Percentiles rank a stretch among this genome's conserved stretches.
These are phyloP conservation scores for Aspergillus sp. DNA, from an alignment of 2,329 filamentous ascomycete species.

Conservation along the genomic window DNA sequence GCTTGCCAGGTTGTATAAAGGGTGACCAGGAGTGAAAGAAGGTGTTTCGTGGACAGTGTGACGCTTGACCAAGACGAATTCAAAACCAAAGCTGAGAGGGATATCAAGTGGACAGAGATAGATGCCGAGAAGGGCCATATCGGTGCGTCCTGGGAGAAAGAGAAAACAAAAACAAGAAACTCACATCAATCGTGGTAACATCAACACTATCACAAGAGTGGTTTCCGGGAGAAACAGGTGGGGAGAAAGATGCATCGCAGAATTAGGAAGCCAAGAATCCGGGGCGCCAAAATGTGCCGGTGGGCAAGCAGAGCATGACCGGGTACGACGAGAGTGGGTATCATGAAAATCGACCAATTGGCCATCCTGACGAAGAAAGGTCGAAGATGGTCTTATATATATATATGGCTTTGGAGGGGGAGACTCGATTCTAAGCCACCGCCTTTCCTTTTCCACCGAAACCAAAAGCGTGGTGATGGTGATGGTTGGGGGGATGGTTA, in stretches of 20 bases:
- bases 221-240: slow-evolving; percentile 12
- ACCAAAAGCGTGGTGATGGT: slow-evolving; percentile 10
- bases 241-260: slow-evolving; percentile 18
- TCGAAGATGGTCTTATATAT: background rate
- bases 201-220: slow-evolving; percentile 24
- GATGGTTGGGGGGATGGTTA: slow-evolving; percentile 6
- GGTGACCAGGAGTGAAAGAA: slow-evolving; percentile 9
- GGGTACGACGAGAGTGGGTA: slow-evolving; percentile 18
- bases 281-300: slow-evolving; percentile 12
- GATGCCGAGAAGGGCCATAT: slow-evolving; percentile 9
- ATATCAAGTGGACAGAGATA: slow-evolving; percentile 13
- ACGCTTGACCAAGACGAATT: slow-evolving; percentile 8
- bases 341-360: slow-evolving; percentile 20
- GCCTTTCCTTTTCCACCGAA: slow-evolving; percentile 27
- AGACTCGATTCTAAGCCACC: slow-evolving; percentile 9
- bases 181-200: slow-evolving; percentile 35
- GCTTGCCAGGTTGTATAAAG: slow-evolving; percentile 10
- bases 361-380: background rate
- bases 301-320: slow-evolving; percentile 13
- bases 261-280: slow-evolving; percentile 13
- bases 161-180: slow-evolving; percentile 19
- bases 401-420: background rate
- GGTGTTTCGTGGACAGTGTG: slow-evolving; percentile 1
- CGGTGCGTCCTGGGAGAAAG: background rate
- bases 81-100: slow-evolving; percentile 8